These are phyloP conservation scores for Lachancea dasiensis DNA, from an alignment of 805 yeast species.

Conservation along the genomic window DNA sequence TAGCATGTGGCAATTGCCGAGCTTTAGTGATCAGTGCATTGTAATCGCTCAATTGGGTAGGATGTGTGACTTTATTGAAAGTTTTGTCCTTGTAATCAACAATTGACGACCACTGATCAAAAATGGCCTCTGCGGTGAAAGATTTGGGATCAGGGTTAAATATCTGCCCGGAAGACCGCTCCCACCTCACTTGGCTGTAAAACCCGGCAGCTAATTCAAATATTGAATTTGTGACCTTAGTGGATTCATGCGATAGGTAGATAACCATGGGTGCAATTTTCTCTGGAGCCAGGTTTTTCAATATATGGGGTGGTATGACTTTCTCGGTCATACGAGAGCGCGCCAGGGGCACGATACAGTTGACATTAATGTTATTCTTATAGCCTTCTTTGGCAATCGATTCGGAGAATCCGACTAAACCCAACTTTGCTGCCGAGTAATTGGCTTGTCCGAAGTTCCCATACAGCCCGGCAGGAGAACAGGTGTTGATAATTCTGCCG, in stretches of 20 bases:
- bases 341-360: conserved; percentile 91
- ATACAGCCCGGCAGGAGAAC: conserved; percentile 94
- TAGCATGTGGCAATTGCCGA: conserved; percentile 46
- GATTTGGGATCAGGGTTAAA: conserved; percentile 65
- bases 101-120: conserved; percentile 58
- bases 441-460: conserved; percentile 97
- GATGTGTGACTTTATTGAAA: conserved; percentile 56
- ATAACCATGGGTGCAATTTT: conserved; percentile 89
- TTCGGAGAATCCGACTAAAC: conserved; percentile 85
- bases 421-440: conserved; percentile 90
- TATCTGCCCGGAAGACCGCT: conserved; percentile 79
- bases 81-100: conserved; percentile 54
- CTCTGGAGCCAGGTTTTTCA: conserved; percentile 76
- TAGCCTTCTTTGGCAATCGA: conserved; percentile 93
- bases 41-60: conserved; percentile 68
- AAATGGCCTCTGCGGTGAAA: conserved; percentile 81
- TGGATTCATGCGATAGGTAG: conserved; percentile 63
- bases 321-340: conserved; percentile 95
- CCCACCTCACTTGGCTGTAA: conserved; percentile 90
- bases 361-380: conserved; percentile 74
- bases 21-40: conserved; percentile 49
- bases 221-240: conserved; percentile 62
- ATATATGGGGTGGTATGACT: conserved; percentile 76
- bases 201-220: conserved; percentile 95
- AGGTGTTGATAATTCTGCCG: conserved; percentile 89